These are phyloP conservation scores for Gossypioides kirkii DNA, from an alignment of 345 rosid species.

Conservation along the genomic window DNA sequence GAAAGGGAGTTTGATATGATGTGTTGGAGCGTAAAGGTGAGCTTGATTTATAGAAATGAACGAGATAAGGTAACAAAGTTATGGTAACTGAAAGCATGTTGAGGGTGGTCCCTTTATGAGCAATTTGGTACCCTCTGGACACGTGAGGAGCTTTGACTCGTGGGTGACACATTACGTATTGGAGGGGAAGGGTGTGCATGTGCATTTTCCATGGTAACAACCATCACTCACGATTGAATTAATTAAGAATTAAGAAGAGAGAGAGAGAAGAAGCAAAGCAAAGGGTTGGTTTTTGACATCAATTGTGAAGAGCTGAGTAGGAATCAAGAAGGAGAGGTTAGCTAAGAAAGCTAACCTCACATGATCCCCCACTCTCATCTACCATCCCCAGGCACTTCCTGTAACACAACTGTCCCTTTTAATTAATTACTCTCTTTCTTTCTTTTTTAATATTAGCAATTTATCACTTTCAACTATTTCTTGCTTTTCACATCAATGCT, in stretches of 20 bases:
- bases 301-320: neutral
- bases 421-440: no score
- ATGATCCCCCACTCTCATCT: slow-evolving; percentile 11
- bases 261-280: neutral
- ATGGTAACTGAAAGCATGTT: neutral
- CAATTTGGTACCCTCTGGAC: neutral
- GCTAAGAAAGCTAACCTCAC: slow-evolving; percentile 17
- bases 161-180: slow-evolving; percentile 18
- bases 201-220: slow-evolving; percentile 14
- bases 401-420: neutral
- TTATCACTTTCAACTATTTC: no score
- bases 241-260: neutral
- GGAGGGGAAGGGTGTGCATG: slow-evolving; percentile 13
- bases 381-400: neutral
- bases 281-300: neutral
- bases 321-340: slow-evolving; percentile 20
- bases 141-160: slow-evolving; percentile 24
- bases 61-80: no score
- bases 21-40: neutral
- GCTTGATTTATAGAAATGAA: slow-evolving; percentile 1
- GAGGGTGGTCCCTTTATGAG: neutral
- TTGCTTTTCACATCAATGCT: no score
- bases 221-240: neutral
- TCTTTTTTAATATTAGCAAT: no score
- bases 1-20: neutral